Evolutionary conservation across 176 grass and related monocot species (phyloP), one percentile per base, ranked within the genome.

Genomic region (Chrysopogon serrulatus): DNA sequence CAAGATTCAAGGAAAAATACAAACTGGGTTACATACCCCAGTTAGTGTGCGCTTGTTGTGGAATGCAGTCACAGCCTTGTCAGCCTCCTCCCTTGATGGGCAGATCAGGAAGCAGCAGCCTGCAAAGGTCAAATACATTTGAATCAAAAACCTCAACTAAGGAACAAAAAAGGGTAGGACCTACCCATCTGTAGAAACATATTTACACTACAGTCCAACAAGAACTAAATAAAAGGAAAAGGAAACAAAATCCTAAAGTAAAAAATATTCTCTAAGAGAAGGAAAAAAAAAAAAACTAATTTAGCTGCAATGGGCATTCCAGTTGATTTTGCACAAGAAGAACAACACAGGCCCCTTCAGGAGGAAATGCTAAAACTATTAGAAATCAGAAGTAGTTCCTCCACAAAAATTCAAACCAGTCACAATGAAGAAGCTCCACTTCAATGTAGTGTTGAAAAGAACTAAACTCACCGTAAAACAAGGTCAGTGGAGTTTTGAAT

Each of bases 21-120:
- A 80, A 45, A n/a, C n/a, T 80, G 18, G 23, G 18, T 80, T 41
- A 87, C 89, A 80, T 93, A 98, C 95, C 78, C 95, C 95, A 60
- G 91, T 79, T 37, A 98, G 67, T 11, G 92, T 95, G 24, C 56
- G 76, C 85, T 98, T 98, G 87, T 98, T 98, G 85, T 98, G 95
- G 75, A 78, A 95, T 43, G 92, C 89, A 60, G 53, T 49, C 74
- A 98, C 95, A 18, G 95, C 92, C 91, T 98, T 98, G 82, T 98
- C 95, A 43, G 92, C 95, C 85, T 98, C 95, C 79, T 93, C 81
- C 75, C 91, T 85, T 53, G 92, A 93, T 40, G 87, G 92, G 77
- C 95, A 98, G 79, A 98, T 91, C 92, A 98, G 43, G 80, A 98
- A 98, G 73, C 95, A 90, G 72, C 88, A 90, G 15, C 88, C 88